phyloP scores from a whole-genome alignment of 768 basidiomycete species.

The Mycena epipterygia region DNA sequence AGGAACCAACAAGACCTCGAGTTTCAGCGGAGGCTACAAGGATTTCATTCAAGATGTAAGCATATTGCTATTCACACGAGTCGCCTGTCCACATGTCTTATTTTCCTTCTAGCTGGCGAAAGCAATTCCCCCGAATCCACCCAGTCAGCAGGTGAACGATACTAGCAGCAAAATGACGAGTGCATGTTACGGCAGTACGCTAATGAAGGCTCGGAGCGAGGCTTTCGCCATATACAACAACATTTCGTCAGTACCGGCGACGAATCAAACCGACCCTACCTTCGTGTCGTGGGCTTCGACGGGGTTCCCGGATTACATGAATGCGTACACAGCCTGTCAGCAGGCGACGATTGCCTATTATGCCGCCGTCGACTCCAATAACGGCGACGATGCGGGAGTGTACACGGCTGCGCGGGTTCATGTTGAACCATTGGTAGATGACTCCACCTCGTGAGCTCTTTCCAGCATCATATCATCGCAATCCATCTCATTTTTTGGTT shows the following conservation, averaged over 20 bases:
- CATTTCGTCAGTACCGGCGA: not conserved
- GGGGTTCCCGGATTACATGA: not conserved
- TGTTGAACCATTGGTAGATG: not conserved
- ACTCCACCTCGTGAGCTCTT: not conserved
- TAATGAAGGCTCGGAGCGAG: not conserved
- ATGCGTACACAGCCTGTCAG: not conserved
- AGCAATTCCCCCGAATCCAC: not conserved
- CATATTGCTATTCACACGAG: not conserved
- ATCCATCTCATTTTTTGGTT: not conserved
- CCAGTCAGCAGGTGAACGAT: not conserved
- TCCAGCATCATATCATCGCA: not conserved
- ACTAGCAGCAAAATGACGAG: not conserved
- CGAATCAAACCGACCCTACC: not conserved
- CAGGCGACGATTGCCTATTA: not conserved
- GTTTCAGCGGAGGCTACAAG: constrained; percentile 1
- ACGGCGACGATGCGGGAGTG: not conserved
- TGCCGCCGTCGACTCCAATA: not conserved
- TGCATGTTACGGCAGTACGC: not conserved
- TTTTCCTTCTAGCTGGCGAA: not conserved
- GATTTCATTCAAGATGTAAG: constrained; percentile 8
- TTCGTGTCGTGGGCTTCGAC: not conserved
- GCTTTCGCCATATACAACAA: not conserved
- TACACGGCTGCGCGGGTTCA: not conserved
- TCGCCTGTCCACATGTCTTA: not conserved
- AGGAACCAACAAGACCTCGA: not conserved